Evolutionary conservation across 257 asterid genomes (phyloP).

Genomic region (Eustoma russellianum): DNA sequence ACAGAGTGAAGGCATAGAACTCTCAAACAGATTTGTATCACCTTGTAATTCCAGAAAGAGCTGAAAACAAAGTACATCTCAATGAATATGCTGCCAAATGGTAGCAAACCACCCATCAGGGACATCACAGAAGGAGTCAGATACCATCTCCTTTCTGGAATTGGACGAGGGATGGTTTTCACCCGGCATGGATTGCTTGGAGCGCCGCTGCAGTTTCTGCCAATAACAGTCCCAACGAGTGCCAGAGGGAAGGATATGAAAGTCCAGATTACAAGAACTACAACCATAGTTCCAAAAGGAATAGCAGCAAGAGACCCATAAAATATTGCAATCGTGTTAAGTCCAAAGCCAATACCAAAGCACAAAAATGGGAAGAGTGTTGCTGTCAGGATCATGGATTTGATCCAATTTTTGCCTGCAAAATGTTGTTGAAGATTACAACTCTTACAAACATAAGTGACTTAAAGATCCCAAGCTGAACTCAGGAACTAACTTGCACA

Average conservation of each 20-base stretch:
- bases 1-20: neutral
- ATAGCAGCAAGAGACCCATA: slow-evolving; percentile 65
- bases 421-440: neutral
- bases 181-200: slow-evolving; percentile 65
- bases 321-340: slow-evolving; percentile 57
- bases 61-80: slow-evolving; percentile 71
- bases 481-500: neutral
- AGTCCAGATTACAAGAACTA: slow-evolving; percentile 55
- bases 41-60: slow-evolving; percentile 76
- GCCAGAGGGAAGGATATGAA: slow-evolving; percentile 64
- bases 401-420: slow-evolving; percentile 56
- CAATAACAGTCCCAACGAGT: slow-evolving; percentile 56
- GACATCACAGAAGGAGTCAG: slow-evolving; percentile 51
- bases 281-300: slow-evolving; percentile 62
- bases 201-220: slow-evolving; percentile 63
- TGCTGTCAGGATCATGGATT: slow-evolving; percentile 54
- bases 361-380: slow-evolving; percentile 59
- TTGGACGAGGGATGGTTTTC: slow-evolving; percentile 72
- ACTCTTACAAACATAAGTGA: neutral
- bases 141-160: slow-evolving; percentile 84
- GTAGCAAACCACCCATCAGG: slow-evolving; percentile 63
- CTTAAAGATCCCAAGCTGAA: neutral
- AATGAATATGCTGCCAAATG: slow-evolving; percentile 61
- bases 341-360: slow-evolving; percentile 49
- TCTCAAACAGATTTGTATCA: slow-evolving; percentile 6